Base-by-base conservation (phyloP, 176 grass and related monocot species). In the Paspalum vaginatum region DNA sequence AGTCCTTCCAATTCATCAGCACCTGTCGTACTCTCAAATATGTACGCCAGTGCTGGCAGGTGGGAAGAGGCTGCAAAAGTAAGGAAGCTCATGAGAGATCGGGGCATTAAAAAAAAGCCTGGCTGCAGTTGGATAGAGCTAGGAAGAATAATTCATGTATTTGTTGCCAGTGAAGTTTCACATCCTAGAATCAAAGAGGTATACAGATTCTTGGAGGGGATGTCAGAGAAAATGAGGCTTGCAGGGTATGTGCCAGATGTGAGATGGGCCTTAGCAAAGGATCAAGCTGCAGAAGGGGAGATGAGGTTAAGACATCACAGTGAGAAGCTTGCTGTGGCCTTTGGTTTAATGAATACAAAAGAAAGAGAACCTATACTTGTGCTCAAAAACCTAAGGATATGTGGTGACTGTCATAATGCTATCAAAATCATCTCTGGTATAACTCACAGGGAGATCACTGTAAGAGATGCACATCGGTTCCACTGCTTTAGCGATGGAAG, bases 101-200 rank as follows among this genome's bases (percentile, higher is more conserved):
- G 51, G 65, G 81, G 81, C 24, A 61, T 88, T 4, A 75, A 81
- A 77, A 88, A 88, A 54, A 66, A 74, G 49, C 86, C 81, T 52
- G 86, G 86, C 10, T 88, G 75, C 24, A 88, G 86, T 42, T 88
- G 86, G 86, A 80, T 88, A 44, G 86, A 88, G 77, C 11, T 84
- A 45, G 76, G 26, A 39, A 84, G 72, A 53, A 66, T 67, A 61
- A 51, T 88, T 58, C 81, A 84, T 61, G 68, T 79, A 15, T 88
- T 88, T 84, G 75, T 88, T 50, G 75, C 86, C 6, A 69, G 80
- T 54, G 86, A 88, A 48, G 75, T 79, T 41, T 61, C 86, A 22
- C 86, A 84, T 60, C 86, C 86, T 11, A 79, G 75, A 77, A 79
- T 88, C 41, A 51, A 74, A 39, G 86, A 84, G 39, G 68, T 88